These are phyloP conservation scores for Saururus chinensis DNA, from an alignment of 164 flowering plant genomes.

Conservation along the genomic window DNA sequence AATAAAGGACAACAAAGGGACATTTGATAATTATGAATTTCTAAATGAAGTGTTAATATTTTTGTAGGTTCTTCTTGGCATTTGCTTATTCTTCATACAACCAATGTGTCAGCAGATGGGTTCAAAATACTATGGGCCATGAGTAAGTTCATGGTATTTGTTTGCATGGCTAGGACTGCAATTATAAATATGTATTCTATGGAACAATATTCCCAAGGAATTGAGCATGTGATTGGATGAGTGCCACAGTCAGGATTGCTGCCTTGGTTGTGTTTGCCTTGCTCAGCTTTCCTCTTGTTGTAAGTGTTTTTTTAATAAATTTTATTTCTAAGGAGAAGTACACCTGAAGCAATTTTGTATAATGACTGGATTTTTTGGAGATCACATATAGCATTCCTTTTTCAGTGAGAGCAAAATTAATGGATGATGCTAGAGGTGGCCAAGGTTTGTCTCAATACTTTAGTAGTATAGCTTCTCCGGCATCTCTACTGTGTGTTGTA, in stretches of 20 bases:
- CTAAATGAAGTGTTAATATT: not conserved
- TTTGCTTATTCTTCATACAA: conserved; percentile 85
- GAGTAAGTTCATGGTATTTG: conserved; percentile 85
- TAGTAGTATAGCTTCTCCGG: conserved; percentile 4
- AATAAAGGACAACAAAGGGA: too few relatives aligned
- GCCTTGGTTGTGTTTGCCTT: conserved; percentile 74
- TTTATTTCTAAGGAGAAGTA: too few relatives aligned
- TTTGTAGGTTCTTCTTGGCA: conserved; percentile 80
- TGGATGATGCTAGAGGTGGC: conserved; percentile 91
- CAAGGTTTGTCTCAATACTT: too few relatives aligned
- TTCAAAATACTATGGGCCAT: conserved; percentile 80
- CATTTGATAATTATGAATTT: too few relatives aligned
- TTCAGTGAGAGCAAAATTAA: conserved; percentile 81
- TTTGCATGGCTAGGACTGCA: conserved; percentile 86
- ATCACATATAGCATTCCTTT: conserved; percentile 93
- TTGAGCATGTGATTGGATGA: too few relatives aligned
- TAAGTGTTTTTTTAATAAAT: conserved; percentile 26
- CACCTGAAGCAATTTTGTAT: too few relatives aligned
- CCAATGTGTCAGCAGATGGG: conserved; percentile 86
- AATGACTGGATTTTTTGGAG: conserved; percentile 26
- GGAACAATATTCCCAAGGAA: too few relatives aligned
- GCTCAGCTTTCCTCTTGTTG: conserved; percentile 92
- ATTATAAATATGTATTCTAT: too few relatives aligned
- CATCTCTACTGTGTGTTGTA: not conserved
- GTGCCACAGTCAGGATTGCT: too few relatives aligned